Evolutionary conservation across 2,329 filamentous ascomycete species (phyloP), one percentile per base, ranked within the genome.

Genomic region (Xylaria digitata): DNA sequence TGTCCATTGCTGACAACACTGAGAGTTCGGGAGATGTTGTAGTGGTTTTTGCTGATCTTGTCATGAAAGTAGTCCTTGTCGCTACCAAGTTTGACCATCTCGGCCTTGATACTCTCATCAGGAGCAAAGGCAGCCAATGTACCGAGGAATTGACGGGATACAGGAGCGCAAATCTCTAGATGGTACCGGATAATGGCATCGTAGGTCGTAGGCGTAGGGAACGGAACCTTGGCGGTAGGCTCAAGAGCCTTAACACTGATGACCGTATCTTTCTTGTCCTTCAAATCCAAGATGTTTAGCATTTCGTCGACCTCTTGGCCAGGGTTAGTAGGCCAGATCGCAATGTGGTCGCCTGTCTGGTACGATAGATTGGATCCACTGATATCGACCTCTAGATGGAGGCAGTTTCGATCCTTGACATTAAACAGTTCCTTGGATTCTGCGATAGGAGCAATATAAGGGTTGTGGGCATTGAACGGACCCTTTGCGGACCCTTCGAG

Each of bases 1-100:
- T 92, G 83, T 55, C 91, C 89, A 40, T 90, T 89, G 74, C 89
- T 86, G 70, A 96, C 86, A 58, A 85, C 86, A 71, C 93, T 85
- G 46, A 99, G 86, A 56, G 96, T 88, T 75, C 96, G 92, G 13
- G 93, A 91, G 75, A 99, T 93, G 82, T 97, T 99, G 82, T 93
- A 90, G 79, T 92, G 92, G 75, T 93, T 89, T 74, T 89, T 87
- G 72, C 88, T 88, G 69, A 97, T 90, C 82, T 95, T 92, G 66
- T 93, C 87, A 64, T 94, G 90, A 86, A 99, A 99, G 77, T 96
- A 95, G 71, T 97, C 94, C 83, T 96, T 97, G 82, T 99, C 96
- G 71, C 86, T 90, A 75, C 96, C 96, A 52, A 98, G 88, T 77
- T 91, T 93, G 74, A 89, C 87, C 87, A 98, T 92, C 80, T 97